Percentiles rank a stretch among this genome's conserved stretches.
Conservation (phyloP, 1,284 basidiomycete species). For the Puccinia polysora region DNA sequence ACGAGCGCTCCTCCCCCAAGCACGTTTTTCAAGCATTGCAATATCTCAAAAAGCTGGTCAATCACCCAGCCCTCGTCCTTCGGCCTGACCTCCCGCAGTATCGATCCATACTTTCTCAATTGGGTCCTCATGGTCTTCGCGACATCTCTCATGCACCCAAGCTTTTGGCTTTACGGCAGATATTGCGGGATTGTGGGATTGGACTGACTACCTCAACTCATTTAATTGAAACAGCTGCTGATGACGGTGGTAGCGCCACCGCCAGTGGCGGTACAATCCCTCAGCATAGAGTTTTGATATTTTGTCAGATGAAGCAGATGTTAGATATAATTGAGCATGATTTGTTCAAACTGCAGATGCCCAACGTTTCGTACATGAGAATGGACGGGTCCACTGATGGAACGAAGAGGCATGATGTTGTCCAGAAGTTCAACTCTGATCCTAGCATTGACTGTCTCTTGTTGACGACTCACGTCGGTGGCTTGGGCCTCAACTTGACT, state of each 20-base stretch:
- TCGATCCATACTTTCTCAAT: slow-evolving; percentile 62
- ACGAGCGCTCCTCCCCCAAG: slow-evolving; percentile 61
- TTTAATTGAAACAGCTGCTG: slow-evolving; percentile 59
- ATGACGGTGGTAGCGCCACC: slow-evolving; percentile 52
- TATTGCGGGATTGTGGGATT: slow-evolving; percentile 90
- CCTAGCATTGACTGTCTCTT: slow-evolving; percentile 95
- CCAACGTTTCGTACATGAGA: slow-evolving; percentile 94
- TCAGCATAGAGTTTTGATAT: slow-evolving; percentile 95
- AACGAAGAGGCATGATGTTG: slow-evolving; percentile 85
- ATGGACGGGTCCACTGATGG: slow-evolving; percentile 86
- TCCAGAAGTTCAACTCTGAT: slow-evolving; percentile 96
- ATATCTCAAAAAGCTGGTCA: slow-evolving; percentile 94
- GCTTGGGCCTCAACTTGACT: slow-evolving; percentile 89
- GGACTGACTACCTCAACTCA: slow-evolving; percentile 63
- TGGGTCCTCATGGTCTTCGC: slow-evolving; percentile 57
- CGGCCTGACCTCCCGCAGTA: slow-evolving; percentile 65
- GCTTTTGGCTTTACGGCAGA: slow-evolving; percentile 85
- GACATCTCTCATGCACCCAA: slow-evolving; percentile 93
- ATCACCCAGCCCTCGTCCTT: slow-evolving; percentile 86
- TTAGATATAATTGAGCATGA: slow-evolving; percentile 94
- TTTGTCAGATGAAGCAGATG: slow-evolving; percentile 99
- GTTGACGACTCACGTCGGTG: slow-evolving; percentile 94
- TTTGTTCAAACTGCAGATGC: slow-evolving; percentile 86
- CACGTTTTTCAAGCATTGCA: slow-evolving; percentile 96
- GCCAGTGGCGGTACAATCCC: slow-evolving; percentile 61